Base-by-base conservation (phyloP, 108 stramenopile species). In the Pseudonitzschia delicatissima region DNA sequence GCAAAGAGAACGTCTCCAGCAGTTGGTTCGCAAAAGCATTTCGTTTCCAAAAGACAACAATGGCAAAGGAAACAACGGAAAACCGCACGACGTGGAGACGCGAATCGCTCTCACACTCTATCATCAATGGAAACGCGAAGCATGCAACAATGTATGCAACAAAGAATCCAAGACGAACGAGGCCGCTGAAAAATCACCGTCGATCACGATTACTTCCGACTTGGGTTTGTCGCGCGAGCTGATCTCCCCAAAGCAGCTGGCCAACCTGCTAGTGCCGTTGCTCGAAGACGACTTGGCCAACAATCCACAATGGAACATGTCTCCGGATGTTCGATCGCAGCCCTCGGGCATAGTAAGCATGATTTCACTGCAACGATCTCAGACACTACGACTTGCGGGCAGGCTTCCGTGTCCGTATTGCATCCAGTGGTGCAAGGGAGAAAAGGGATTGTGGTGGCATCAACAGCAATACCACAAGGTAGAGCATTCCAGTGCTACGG, bases 361-460 rank as follows among this genome's bases (percentile, higher is more conserved):
- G 9, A 67, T 82, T 2, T 82, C 91, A 13, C 20, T 33, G 5
- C 12, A 68, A 23, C 79, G 91, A 39, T 73, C 79, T 4, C 25
- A 57, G 33, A 25, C 58, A 32, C 63, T 93, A 17, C 73, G 83
- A 55, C 33, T 40, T 18, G 28, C 52, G 17, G 86, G 82, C 8
- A 76, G 66, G 66, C 40, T 90, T 5, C 92, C 92, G 20, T 93
- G 92, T 80, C 81, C 87, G 4, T 31, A 61, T 4, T 93, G 92
- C 60, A 58, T 66, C 13, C 77, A 87, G 57, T 93, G 92, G 92
- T 85, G 72, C 67, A 87, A 82, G 48, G 92, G 92, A n/a, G 73
- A 68, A 45, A 93, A 93, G 71, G 92, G 92, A 42, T 64, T 93
- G 37, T 90, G 92, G 87, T 93, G 92, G 92, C 92, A 93, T 73